phyloP scores from a whole-genome alignment of 306 rosid species.

The Canavalia ensiformis region DNA sequence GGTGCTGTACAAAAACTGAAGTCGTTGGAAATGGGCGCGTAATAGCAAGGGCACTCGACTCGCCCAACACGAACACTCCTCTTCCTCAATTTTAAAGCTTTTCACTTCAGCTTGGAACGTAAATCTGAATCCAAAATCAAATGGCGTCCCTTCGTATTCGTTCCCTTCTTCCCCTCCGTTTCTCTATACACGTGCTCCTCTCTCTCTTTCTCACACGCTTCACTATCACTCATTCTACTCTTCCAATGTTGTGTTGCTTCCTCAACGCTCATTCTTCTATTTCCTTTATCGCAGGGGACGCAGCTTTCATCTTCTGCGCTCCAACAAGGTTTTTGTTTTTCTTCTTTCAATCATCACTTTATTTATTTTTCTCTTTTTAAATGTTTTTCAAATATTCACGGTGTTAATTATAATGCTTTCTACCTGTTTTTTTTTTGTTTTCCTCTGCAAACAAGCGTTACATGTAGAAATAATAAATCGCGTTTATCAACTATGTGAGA shows the following conservation, averaged over 20 bases:
- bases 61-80: not conserved
- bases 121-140: conserved; percentile 22
- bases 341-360: not conserved
- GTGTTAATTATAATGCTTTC: not conserved
- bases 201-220: conserved; percentile 33
- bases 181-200: conserved; percentile 50
- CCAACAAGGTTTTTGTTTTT: conserved; percentile 55
- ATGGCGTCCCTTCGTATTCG: conserved; percentile 73
- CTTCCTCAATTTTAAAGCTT: not conserved
- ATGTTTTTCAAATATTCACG: too few species aligned
- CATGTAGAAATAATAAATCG: not conserved
- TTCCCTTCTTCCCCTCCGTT: conserved; percentile 46
- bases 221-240: conserved; percentile 5
- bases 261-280: conserved; percentile 30
- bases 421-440: conserved; percentile 33
- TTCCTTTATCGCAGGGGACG: conserved; percentile 53
- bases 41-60: not conserved
- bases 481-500: not conserved
- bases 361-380: not conserved
- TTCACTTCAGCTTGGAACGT: conserved; percentile 1
- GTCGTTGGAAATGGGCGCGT: conserved; percentile 29
- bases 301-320: conserved; percentile 47
- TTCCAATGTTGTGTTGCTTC: conserved; percentile 11
- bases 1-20: not conserved
- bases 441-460: not conserved